Conservation (phyloP, 225 moss, liverwort and hornwort genomes). For the Sphagnum tenellum region DNA sequence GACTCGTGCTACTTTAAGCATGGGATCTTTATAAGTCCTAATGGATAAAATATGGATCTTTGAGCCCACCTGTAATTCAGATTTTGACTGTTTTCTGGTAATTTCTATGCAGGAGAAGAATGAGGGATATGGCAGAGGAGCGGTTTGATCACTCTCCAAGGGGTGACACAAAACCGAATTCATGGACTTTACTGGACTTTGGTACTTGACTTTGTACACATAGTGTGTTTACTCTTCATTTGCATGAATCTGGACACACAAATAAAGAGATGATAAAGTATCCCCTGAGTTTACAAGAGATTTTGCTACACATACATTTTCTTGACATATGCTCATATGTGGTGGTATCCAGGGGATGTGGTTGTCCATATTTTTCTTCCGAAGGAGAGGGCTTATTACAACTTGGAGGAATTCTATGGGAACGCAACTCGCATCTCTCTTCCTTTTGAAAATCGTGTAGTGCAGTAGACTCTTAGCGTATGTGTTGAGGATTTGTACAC, state of each 20-base stretch:
- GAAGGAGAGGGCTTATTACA: slow-evolving; percentile 74
- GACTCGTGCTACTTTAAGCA: too few relatives aligned
- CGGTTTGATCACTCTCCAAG: slow-evolving; percentile 46
- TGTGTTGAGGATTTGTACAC: too few relatives aligned
- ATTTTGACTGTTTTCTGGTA: too few relatives aligned
- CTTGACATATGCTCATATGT: background rate
- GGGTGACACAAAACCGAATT: slow-evolving; percentile 68
- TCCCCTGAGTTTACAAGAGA: too few relatives aligned
- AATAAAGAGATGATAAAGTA: background rate
- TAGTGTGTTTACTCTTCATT: background rate
- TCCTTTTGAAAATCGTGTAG: slow-evolving; percentile 44
- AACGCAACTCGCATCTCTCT: slow-evolving; percentile 67
- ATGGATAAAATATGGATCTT: too few relatives aligned
- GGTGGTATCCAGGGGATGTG: slow-evolving; percentile 48
- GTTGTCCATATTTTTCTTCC: slow-evolving; percentile 87
- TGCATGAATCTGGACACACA: background rate
- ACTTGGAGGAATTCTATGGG: slow-evolving; percentile 84
- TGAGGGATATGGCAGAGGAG: slow-evolving; percentile 62
- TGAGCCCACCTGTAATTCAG: too few relatives aligned
- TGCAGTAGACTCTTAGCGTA: slow-evolving; percentile 7
- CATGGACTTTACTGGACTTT: slow-evolving; percentile 78
- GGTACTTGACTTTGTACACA: slow-evolving; percentile 22
- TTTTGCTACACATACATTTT: background rate
- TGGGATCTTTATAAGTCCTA: too few relatives aligned
- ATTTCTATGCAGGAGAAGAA: slow-evolving; percentile 38